Base-by-base conservation (phyloP, 208 protist species). In the Blastocrithidia nonstop region DNA sequence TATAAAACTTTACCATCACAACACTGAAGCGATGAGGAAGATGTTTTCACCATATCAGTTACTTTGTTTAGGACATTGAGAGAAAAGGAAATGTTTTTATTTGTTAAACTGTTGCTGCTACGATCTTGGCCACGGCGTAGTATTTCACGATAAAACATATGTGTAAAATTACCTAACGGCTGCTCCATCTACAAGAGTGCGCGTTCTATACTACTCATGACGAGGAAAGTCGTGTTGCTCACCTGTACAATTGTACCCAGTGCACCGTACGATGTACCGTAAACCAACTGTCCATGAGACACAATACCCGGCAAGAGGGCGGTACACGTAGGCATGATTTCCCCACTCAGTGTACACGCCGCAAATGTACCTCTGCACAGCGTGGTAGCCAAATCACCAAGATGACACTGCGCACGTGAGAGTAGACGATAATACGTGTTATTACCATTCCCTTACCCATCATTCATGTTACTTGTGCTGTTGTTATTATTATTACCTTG, bases 181-280 rank as follows among this genome's bases (percentile, higher is more conserved):
- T 13, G 17, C 26, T 36, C 17, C 3, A 46, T 36, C 4, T 41
- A 40, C 11, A 56, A 38, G 33, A 83, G 28, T 22, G 67, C 53
- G 21, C 61, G 35, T 57, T 91, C 81, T 6, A 87, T 9, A 0
- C 65, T 26, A 8, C 56, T 63, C 7, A 79, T 41, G 26, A 87
- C 42, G 20, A 77, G 8, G 51, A 74, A 84, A 1, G 74, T 76
- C 15, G 64, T 37, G 1, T 19, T 31, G 16, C 40, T 36, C 16
- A 91, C 27, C 1, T 76, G 76, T 21, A 68, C 73, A 17, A 91
- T 61, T 7, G 68, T 75, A n/a, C 76, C 76, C 48, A 91, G 76
- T 28, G 55, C 59, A 8, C 81, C 81, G 46, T 79, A 57, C 24
- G 75, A 57, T 0, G 67, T 87, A 16, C 76, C 81, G 55, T 71